Percentiles rank a stretch among this genome's conserved stretches.
These are phyloP conservation scores for Tolypocladium pustulatum DNA, from an alignment of 2,329 filamentous ascomycete species.

Conservation along the genomic window DNA sequence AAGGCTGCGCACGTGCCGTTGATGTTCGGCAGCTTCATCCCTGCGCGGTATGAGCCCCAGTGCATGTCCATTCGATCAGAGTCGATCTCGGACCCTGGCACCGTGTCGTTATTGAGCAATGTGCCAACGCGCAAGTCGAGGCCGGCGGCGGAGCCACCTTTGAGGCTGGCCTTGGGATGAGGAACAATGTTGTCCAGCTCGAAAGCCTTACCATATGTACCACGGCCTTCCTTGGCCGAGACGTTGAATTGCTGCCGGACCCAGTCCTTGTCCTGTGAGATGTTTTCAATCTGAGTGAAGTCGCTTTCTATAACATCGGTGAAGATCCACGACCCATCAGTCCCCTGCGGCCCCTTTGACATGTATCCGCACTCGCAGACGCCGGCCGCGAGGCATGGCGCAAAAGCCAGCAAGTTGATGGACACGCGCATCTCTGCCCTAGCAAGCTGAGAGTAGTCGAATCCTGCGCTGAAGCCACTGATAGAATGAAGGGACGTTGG, in stretches of 20 bases:
- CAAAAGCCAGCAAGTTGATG: conserved; percentile 2
- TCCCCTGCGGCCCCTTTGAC: conserved; percentile 31
- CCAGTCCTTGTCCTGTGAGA: conserved; percentile 50
- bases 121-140: conserved; percentile 46
- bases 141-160: conserved; percentile 33
- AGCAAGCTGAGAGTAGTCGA: not conserved
- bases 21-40: conserved; percentile 51
- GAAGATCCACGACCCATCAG: conserved; percentile 38
- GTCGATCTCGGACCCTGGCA: conserved; percentile 55
- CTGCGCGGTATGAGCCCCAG: conserved; percentile 60
- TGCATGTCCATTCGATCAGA: conserved; percentile 49
- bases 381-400: conserved; percentile 17
- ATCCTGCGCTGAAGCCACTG: not conserved
- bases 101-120: conserved; percentile 33
- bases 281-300: conserved; percentile 46
- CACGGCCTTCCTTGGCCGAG: conserved; percentile 43
- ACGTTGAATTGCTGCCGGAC: conserved; percentile 56
- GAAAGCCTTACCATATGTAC: conserved; percentile 57
- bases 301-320: conserved; percentile 64
- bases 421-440: not conserved
- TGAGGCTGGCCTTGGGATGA: conserved; percentile 30
- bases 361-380: conserved; percentile 67
- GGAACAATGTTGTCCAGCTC: conserved; percentile 44
- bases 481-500: not conserved
- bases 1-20: conserved; percentile 67